phyloP scores from a whole-genome alignment of 352 stramenopile species.

The Phytophthora parvispora region DNA sequence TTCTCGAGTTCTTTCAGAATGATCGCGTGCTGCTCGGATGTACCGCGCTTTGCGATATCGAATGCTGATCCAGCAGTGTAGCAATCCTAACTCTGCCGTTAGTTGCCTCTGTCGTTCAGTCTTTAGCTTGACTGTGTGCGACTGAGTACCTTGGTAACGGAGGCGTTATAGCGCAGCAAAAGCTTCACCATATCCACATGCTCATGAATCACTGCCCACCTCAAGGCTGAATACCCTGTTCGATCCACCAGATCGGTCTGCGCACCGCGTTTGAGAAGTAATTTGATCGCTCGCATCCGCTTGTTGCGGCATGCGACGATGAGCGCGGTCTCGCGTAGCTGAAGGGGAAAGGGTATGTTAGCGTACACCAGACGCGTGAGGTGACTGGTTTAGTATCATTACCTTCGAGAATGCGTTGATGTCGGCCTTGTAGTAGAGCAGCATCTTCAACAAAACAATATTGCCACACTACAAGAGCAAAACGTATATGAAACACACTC shows the following conservation, averaged over 20 bases:
- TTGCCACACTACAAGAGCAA: conserved; percentile 46
- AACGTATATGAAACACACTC: not conserved
- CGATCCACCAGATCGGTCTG: conserved; percentile 51
- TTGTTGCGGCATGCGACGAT: conserved; percentile 68
- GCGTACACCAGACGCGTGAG: not conserved
- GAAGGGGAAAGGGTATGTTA: not conserved
- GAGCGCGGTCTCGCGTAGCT: conserved; percentile 62
- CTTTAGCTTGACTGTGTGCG: not conserved
- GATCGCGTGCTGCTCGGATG: conserved; percentile 43
- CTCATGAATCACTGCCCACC: conserved; percentile 56
- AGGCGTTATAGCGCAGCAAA: conserved; percentile 50
- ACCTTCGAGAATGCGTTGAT: conserved; percentile 66
- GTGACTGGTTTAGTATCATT: too few species aligned
- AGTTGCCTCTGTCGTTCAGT: not conserved
- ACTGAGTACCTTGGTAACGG: conserved; percentile 35
- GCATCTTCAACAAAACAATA: conserved; percentile 52
- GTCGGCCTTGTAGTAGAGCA: conserved; percentile 69
- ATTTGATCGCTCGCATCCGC: conserved; percentile 32
- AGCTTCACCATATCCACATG: conserved; percentile 46
- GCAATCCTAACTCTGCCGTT: conserved; percentile 47
- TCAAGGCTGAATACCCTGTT: conserved; percentile 56
- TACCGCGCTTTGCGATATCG: conserved; percentile 43
- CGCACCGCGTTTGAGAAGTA: conserved; percentile 57
- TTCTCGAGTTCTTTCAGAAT: conserved; percentile 55
- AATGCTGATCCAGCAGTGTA: conserved; percentile 59